Evolutionary conservation across 202 grass and related monocot genomes (phyloP).

Genomic region (Schoenoplectus tabernaemontani): DNA sequence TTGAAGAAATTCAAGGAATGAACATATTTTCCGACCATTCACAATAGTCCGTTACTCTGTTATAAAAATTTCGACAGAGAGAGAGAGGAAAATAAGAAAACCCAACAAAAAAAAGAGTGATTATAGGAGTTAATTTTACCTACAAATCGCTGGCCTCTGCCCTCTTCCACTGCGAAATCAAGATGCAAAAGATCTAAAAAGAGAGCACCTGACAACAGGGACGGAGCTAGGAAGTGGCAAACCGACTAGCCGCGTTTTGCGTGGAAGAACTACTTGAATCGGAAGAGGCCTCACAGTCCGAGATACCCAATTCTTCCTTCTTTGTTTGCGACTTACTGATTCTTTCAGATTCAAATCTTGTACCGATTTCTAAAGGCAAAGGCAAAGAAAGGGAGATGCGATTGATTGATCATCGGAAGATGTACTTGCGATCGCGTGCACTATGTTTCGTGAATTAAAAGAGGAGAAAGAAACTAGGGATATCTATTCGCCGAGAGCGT

Average conservation of each 20-base stretch:
- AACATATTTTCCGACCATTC: not conserved
- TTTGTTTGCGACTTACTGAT: not conserved
- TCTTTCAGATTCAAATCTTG: not conserved
- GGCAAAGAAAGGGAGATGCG: not conserved
- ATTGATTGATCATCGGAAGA: not conserved
- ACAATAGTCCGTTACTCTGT: not conserved
- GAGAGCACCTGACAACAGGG: not conserved
- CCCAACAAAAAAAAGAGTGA: not conserved
- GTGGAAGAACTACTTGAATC: not conserved
- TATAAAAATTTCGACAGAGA: not conserved
- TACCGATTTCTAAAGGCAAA: not conserved
- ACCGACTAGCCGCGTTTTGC: not conserved
- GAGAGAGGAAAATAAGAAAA: not conserved
- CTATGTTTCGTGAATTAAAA: not conserved
- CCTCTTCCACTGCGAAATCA: not conserved
- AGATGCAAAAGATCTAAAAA: slow-evolving; percentile 16
- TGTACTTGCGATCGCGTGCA: not conserved
- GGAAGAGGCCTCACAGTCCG: not conserved
- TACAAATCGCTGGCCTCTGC: not conserved
- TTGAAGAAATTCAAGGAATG: not conserved
- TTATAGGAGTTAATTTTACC: slow-evolving; percentile 8
- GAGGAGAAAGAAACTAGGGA: not conserved
- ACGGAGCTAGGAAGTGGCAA: not conserved
- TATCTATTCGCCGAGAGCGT: not conserved
- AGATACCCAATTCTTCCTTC: not conserved